Conservation (phyloP, 202 grass and related monocot species). For the Elaeis oleifera region DNA sequence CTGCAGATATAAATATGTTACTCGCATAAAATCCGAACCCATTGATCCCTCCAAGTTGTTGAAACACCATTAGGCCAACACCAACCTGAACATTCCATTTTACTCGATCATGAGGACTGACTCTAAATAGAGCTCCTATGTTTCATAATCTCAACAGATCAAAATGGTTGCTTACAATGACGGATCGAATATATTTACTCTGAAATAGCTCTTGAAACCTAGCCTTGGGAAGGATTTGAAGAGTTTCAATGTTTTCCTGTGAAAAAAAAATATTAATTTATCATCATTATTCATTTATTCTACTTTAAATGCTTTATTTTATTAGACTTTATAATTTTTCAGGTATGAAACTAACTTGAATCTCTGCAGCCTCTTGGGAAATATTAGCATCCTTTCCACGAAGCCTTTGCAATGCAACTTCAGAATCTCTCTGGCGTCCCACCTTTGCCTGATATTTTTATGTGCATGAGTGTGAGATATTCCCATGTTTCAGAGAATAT, state of each 20-base stretch:
- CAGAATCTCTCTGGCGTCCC: conserved; percentile 44
- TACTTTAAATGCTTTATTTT: too few species aligned
- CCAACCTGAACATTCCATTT: conserved; percentile 30
- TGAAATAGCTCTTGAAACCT: conserved; percentile 48
- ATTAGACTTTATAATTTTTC: too few species aligned
- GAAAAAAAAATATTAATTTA: too few species aligned
- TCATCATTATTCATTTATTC: too few species aligned
- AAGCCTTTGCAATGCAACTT: conserved; percentile 39
- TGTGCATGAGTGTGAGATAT: too few species aligned
- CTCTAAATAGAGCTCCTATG: background rate
- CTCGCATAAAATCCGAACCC: conserved; percentile 54
- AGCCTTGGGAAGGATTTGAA: conserved; percentile 39
- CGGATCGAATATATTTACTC: conserved; percentile 33
- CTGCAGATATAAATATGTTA: conserved; percentile 58
- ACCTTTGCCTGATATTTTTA: conserved; percentile 41
- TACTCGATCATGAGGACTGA: background rate
- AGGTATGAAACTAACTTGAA: conserved; percentile 25
- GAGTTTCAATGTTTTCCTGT: conserved; percentile 43
- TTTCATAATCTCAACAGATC: too few species aligned
- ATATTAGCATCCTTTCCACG: conserved; percentile 41
- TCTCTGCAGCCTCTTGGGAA: conserved; percentile 39
- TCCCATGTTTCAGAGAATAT: too few species aligned
- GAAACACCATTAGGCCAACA: conserved; percentile 62
- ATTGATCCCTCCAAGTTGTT: conserved; percentile 57
- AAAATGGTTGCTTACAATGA: conserved; percentile 39